Conservation (phyloP, 2,329 filamentous ascomycete species). For the Aureobasidium sp. region DNA sequence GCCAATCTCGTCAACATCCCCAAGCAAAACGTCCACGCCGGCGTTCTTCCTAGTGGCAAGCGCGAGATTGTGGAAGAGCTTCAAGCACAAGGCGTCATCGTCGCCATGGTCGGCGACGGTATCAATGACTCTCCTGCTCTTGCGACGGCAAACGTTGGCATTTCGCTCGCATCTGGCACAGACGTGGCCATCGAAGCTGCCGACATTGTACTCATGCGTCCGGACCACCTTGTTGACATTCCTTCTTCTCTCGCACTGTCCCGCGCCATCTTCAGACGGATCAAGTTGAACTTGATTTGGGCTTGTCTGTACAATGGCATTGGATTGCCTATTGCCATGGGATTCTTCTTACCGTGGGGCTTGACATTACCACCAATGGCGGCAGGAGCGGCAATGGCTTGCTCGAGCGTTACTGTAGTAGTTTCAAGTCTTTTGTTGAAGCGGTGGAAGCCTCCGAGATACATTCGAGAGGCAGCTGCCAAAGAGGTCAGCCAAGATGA, state of each 20-base stretch:
- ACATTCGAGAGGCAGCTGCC: slow-evolving; percentile 65
- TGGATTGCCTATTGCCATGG: slow-evolving; percentile 94
- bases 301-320: slow-evolving; percentile 88
- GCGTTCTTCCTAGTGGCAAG: slow-evolving; percentile 87
- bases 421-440: slow-evolving; percentile 75
- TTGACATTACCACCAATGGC: slow-evolving; percentile 87
- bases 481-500: slow-evolving; percentile 35
- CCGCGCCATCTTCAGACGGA: slow-evolving; percentile 78
- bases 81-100: slow-evolving; percentile 65
- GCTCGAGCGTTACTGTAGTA: slow-evolving; percentile 84
- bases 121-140: slow-evolving; percentile 98
- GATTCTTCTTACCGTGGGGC: slow-evolving; percentile 84
- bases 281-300: slow-evolving; percentile 90
- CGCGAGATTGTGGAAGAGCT: slow-evolving; percentile 74
- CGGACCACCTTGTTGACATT: slow-evolving; percentile 87
- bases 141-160: slow-evolving; percentile 85
- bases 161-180: slow-evolving; percentile 85
- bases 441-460: slow-evolving; percentile 74
- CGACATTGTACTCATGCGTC: slow-evolving; percentile 90
- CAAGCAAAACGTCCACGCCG: slow-evolving; percentile 67
- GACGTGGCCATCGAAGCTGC: slow-evolving; percentile 98
- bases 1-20: slow-evolving; percentile 77
- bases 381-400: slow-evolving; percentile 89
- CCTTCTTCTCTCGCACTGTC: slow-evolving; percentile 77
- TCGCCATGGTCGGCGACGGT: slow-evolving; percentile 96